phyloP scores from a whole-genome alignment of 2,329 filamentous ascomycete genomes.

The Beauveria sp. region DNA sequence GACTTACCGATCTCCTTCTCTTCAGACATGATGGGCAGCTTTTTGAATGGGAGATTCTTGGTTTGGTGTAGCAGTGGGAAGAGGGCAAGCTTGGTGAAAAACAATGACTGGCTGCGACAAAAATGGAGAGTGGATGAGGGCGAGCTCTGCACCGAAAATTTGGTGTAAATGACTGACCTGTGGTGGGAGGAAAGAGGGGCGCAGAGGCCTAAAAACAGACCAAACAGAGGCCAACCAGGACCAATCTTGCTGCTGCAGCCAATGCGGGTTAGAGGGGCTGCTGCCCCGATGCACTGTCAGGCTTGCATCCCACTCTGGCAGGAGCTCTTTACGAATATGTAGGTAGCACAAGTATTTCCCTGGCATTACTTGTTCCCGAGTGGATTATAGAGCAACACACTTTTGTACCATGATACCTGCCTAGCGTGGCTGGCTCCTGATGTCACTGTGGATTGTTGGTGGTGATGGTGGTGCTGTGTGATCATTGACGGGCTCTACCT shows the following conservation, averaged over 20 bases:
- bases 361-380: no score
- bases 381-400: no score
- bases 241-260: neutral
- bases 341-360: neutral
- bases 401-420: no score
- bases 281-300: neutral
- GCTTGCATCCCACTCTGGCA: neutral
- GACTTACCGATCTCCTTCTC: constrained; percentile 38
- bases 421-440: no score
- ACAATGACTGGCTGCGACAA: constrained; percentile 12
- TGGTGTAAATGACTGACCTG: constrained; percentile 5
- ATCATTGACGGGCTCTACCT: no score
- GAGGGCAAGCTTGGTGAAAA: constrained; percentile 11
- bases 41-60: constrained; percentile 13
- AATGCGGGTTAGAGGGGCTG: constrained; percentile 1
- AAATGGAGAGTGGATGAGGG: constrained; percentile 8
- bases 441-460: no score
- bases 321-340: no score
- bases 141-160: constrained; percentile 3
- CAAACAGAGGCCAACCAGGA: neutral
- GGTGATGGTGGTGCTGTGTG: no score
- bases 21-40: constrained; percentile 36
- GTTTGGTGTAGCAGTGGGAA: constrained; percentile 11
- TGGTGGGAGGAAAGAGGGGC: constrained; percentile 2
- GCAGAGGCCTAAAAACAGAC: neutral